Evolutionary conservation across 23 red algal species (phyloP).

Genomic region (Pyropia yezoensis): DNA sequence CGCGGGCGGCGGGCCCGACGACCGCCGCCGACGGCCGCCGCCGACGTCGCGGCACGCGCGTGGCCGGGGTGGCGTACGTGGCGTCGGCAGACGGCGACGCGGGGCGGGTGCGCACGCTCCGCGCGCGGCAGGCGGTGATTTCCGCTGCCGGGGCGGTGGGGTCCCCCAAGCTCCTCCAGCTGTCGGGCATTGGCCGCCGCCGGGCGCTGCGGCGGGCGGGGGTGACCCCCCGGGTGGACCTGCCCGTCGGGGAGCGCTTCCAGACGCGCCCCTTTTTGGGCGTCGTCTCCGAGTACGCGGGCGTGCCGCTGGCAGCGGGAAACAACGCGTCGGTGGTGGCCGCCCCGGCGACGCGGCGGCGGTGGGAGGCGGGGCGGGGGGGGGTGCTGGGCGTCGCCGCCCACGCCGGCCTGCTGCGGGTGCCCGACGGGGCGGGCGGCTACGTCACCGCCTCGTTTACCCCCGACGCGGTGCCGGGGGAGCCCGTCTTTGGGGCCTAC

Average conservation of each 20-base stretch:
- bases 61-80: slow-evolving; percentile 10
- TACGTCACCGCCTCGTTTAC: not conserved
- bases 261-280: no score
- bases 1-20: no score
- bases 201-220: slow-evolving; percentile 11
- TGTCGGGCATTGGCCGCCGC: slow-evolving; percentile 57
- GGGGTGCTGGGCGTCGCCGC: slow-evolving; percentile 16
- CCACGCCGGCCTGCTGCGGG: slow-evolving; percentile 1
- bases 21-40: no score
- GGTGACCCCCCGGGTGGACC: slow-evolving; percentile 13
- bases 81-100: not conserved
- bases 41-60: no score
- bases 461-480: slow-evolving; percentile 4
- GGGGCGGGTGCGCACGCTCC: not conserved
- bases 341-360: not conserved
- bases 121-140: slow-evolving; percentile 25
- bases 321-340: slow-evolving; percentile 17
- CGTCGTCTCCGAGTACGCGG: not conserved
- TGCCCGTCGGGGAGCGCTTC: slow-evolving; percentile 18
- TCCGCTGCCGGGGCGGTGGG: slow-evolving; percentile 43
- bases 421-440: not conserved
- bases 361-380: slow-evolving; percentile 25
- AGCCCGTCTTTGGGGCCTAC: slow-evolving; percentile 1
- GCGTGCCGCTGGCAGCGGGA: slow-evolving; percentile 10
- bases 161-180: slow-evolving; percentile 53